phyloP scores from a whole-genome alignment of 768 basidiomycete genomes.

The Russula foetens region DNA sequence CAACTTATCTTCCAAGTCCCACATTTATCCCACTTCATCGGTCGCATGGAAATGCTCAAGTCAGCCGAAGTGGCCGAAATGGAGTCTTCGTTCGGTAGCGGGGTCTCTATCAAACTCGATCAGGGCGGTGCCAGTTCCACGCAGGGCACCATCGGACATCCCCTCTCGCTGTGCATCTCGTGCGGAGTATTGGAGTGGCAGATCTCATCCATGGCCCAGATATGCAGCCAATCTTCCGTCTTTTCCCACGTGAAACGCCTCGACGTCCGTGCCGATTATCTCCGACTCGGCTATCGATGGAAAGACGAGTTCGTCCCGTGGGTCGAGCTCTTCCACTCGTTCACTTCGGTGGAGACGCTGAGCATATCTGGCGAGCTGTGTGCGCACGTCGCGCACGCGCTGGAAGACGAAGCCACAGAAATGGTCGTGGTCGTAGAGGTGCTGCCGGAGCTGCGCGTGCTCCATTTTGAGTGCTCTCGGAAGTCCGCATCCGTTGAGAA shows the following conservation, averaged over 20 bases:
- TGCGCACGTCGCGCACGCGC: not conserved
- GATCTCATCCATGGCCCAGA: not conserved
- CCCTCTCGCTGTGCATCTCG: not conserved
- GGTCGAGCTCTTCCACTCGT: not conserved
- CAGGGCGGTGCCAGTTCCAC: not conserved
- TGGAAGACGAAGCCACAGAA: not conserved
- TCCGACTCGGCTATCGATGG: not conserved
- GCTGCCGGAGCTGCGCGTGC: not conserved
- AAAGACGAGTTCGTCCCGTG: not conserved
- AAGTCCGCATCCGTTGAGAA: not conserved
- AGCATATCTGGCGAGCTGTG: not conserved
- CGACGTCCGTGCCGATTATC: not conserved
- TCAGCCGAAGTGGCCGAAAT: not conserved
- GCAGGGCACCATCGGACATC: not conserved
- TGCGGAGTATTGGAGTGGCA: not conserved
- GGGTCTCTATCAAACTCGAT: not conserved
- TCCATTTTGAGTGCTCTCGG: not conserved
- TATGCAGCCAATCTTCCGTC: not conserved
- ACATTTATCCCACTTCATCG: not conserved
- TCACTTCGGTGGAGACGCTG: not conserved
- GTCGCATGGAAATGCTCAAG: not conserved
- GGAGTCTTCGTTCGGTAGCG: not conserved
- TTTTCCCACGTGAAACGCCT: not conserved
- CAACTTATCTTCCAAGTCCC: not conserved
- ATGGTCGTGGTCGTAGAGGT: not conserved